Percentiles rank a stretch among this genome's conserved stretches.
These are phyloP conservation scores for Wickerhamomyces sp. DNA, from an alignment of 1,139 yeast species.

Conservation along the genomic window DNA sequence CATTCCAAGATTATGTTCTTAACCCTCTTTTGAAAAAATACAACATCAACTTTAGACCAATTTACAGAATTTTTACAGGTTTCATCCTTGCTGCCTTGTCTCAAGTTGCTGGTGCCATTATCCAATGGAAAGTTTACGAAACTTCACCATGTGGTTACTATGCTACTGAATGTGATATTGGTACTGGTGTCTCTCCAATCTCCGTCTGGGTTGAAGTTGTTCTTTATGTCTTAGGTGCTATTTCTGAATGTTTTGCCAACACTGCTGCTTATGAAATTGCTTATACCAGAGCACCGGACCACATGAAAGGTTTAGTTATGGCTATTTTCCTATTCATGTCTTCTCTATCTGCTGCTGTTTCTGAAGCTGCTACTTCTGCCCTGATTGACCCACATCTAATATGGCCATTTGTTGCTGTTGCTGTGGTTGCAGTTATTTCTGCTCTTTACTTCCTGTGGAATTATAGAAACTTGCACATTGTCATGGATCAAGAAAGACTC, in stretches of 20 bases:
- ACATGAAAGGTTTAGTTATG: slow-evolving; percentile 65
- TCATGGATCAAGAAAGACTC: slow-evolving; percentile 40
- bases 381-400: slow-evolving; percentile 49
- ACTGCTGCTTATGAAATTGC: slow-evolving; percentile 69
- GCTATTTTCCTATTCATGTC: slow-evolving; percentile 57
- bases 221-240: slow-evolving; percentile 51
- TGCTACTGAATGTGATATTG: slow-evolving; percentile 41
- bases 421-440: slow-evolving; percentile 39
- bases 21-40: slow-evolving; percentile 56
- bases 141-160: slow-evolving; percentile 68
- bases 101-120: slow-evolving; percentile 76
- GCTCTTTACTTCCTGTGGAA: slow-evolving; percentile 40
- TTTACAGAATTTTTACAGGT: slow-evolving; percentile 71
- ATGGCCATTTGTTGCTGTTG: slow-evolving; percentile 50
- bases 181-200: slow-evolving; percentile 41
- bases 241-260: slow-evolving; percentile 65
- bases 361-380: slow-evolving; percentile 51
- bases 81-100: slow-evolving; percentile 67
- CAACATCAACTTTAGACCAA: slow-evolving; percentile 57
- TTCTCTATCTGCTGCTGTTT: slow-evolving; percentile 56
- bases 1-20: slow-evolving; percentile 50
- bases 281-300: slow-evolving; percentile 61
- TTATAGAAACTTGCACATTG: slow-evolving; percentile 48
- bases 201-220: slow-evolving; percentile 52
- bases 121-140: slow-evolving; percentile 68